Evolutionary conservation across 768 basidiomycete species (phyloP).

Genomic region (Suillus sp.): DNA sequence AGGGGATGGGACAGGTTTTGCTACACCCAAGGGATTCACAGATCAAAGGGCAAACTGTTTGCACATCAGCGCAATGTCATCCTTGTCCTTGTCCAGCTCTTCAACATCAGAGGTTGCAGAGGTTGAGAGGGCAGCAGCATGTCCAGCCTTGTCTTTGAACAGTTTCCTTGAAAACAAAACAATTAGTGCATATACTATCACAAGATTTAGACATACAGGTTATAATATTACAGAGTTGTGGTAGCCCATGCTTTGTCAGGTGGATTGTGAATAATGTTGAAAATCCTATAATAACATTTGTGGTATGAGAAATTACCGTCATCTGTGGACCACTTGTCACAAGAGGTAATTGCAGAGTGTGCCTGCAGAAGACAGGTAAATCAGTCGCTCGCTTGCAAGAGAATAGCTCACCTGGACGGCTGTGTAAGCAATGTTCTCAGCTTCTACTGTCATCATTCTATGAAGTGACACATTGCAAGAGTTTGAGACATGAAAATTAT

Average conservation of each 20-base stretch:
- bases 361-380: not conserved
- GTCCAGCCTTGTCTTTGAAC: not conserved
- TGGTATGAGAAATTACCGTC: constrained; percentile 13
- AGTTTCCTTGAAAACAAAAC: not conserved
- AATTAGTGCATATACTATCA: not conserved
- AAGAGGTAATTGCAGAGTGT: constrained; percentile 6
- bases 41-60: not conserved
- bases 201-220: not conserved
- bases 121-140: not conserved
- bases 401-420: constrained; percentile 4
- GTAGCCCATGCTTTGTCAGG: constrained; percentile 3
- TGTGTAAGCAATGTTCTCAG: constrained; percentile 13
- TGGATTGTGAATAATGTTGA: constrained; percentile 4
- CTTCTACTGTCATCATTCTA: constrained; percentile 6
- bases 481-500: not conserved
- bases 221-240: not conserved
- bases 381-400: not conserved
- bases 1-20: not conserved
- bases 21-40: not conserved
- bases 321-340: constrained; percentile 6
- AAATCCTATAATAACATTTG: constrained; percentile 8
- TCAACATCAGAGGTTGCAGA: not conserved
- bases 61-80: not conserved
- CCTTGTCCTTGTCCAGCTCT: not conserved
- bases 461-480: constrained; percentile 6